Evolutionary conservation across 1,139 yeast genomes (phyloP), one percentile per base, ranked within the genome.

Genomic region (Sugiyamaella pinicola): DNA sequence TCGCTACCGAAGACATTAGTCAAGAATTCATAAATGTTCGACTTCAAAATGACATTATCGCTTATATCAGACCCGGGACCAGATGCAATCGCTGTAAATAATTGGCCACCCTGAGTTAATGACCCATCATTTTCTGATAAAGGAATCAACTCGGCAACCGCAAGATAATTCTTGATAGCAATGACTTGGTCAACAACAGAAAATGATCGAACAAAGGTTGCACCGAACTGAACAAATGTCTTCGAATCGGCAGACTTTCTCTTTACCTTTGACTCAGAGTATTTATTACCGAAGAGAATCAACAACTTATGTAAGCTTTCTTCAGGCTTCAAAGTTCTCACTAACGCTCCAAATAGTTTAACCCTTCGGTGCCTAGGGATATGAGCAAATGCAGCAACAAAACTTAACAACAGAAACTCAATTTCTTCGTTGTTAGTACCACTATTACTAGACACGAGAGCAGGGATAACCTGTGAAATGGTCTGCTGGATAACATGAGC

Each of bases 321-420:
- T 28, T 59, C 76, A 46, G 85, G 75, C n/a, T 93, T 91, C 57
- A 93, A 75, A 1, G 97, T 86, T 61, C 78, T 78, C 13, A 91
- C 82, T 60, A 93, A 77, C 0, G 95, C 84, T 3, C 87, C 79
- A 66, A 88, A 93, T 53, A 95, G 74, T 65, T 84, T 84, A 48
- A 87, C 95, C 63, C 99, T 81, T 71, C 99, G 87, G 68, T 93
- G 99, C 68, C 96, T 83, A 58, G 99, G 99, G 60, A 93, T 90
- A 66, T 93, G 98, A 53, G 85, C 84, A 72, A 95, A 87, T 0
- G 99, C 98, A 56, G 96, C 85, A 13, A 87, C 90, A 66, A 93
- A 95, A 65, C 96, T 87, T 49, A 95, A 81, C 60, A 93, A 75
- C 59, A 95, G 77, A 66, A 90, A 88, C 65, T 91, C 97, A 55